Conservation (phyloP, 306 rosid species). For the Comarum palustre region DNA sequence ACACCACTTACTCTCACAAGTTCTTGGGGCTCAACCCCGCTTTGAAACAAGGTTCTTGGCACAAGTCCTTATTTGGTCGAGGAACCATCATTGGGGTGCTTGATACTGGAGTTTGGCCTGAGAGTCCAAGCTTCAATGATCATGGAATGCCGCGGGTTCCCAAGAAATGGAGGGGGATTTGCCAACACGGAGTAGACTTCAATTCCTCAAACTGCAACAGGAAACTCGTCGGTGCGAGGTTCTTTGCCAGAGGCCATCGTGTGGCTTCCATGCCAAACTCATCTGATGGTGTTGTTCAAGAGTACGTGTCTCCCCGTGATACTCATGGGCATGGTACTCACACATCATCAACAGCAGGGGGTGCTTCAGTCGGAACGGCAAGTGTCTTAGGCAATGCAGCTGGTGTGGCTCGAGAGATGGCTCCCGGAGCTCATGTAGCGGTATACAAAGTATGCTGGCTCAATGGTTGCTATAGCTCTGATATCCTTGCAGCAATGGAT, state of each 20-base stretch:
- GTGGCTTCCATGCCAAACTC: constrained; percentile 44
- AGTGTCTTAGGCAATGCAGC: constrained; percentile 69
- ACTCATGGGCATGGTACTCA: constrained; percentile 90
- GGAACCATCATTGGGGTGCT: constrained; percentile 82
- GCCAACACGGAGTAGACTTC: constrained; percentile 73
- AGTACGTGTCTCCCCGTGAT: constrained; percentile 76
- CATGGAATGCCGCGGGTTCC: constrained; percentile 74
- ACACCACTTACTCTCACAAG: constrained; percentile 82
- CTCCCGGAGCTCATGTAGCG: constrained; percentile 80
- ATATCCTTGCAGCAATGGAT: constrained; percentile 86
- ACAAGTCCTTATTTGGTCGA: constrained; percentile 57
- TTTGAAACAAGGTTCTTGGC: constrained; percentile 52
- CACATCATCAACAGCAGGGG: constrained; percentile 82
- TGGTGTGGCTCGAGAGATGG: constrained; percentile 87
- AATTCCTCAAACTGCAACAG: constrained; percentile 65
- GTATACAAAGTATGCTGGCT: constrained; percentile 88
- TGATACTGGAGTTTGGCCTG: constrained; percentile 95
- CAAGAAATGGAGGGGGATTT: constrained; percentile 68
- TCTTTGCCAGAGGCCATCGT: constrained; percentile 69
- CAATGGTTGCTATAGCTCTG: constrained; percentile 87
- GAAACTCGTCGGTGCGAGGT: constrained; percentile 90
- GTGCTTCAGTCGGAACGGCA: constrained; percentile 54
- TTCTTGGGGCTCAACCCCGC: constrained; percentile 64
- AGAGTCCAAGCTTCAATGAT: constrained; percentile 79
- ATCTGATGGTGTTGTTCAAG: constrained; percentile 35